Evolutionary conservation across 768 basidiomycete species (phyloP), one percentile per base, ranked within the genome.

Genomic region (Serendipita sp.): DNA sequence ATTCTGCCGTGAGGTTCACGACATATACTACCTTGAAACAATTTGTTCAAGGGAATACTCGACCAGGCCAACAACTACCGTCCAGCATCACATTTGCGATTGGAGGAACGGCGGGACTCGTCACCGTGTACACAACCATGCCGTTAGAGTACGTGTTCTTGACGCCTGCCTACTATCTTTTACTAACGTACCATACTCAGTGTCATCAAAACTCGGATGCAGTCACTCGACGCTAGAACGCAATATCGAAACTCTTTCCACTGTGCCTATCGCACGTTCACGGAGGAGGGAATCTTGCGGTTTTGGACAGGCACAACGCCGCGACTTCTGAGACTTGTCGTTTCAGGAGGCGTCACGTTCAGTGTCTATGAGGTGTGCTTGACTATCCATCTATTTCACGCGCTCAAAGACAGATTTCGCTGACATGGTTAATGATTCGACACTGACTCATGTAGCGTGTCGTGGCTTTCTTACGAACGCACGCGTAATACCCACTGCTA

Each of bases 241-340:
- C 85, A 92, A 64, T 99, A 98, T 71, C 82, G 85, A 41, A 97
- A 99, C 69, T 85, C 93, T 2, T 88, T 97, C 75, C 93, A 98
- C 68, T 98, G 95, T 68, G 94, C 85, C 3, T 95, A 96, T 69
- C 81, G 94, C 50, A 93, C 97, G 70, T 84, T 91, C 66, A 91
- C 85, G 0, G 95, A 98, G 72, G 93, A 98, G 69, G 96, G 96
- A 2, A 67, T 96, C 4, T 68, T 82, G n/a, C 80, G 87, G 56
- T 96, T 99, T 73, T 99, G 96, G 96, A 89, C 88, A 2, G 96
- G 96, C 2, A 92, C 95, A 4, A 95, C 94, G 3, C 96, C 96
- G 0, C 76, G 95, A 64, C 72, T 99, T 28, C 82, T 82, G 4
- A 79, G 96, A 30, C 72, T 99, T 56, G 85, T 95, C 70, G 88